phyloP scores from a whole-genome alignment of 805 yeast species.

The Middelhovenomyces tepae region DNA sequence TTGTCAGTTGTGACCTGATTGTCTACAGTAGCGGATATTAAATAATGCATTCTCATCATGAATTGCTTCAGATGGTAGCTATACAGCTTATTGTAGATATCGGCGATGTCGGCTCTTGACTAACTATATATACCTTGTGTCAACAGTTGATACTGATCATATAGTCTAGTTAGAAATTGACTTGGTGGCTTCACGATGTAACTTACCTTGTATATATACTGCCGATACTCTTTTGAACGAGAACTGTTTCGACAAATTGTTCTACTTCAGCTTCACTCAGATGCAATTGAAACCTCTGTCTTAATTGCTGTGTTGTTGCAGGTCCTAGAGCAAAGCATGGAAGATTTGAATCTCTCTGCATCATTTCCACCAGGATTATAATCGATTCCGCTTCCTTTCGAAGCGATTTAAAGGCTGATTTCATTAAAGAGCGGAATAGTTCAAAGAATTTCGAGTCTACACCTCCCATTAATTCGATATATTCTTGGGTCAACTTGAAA shows the following conservation, averaged over 20 bases:
- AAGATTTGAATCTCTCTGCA: slow-evolving; percentile 83
- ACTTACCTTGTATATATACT: slow-evolving; percentile 86
- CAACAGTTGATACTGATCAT: slow-evolving; percentile 88
- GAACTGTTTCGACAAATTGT: slow-evolving; percentile 61
- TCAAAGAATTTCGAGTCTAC: slow-evolving; percentile 49
- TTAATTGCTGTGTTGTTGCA: slow-evolving; percentile 66
- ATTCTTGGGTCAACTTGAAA: slow-evolving; percentile 83
- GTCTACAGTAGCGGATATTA: too few species aligned
- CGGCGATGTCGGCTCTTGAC: too few species aligned
- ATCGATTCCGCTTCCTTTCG: slow-evolving; percentile 68
- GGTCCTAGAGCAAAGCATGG: slow-evolving; percentile 91
- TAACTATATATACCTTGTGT: slow-evolving; percentile 82
- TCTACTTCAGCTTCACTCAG: slow-evolving; percentile 66
- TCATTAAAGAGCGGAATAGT: slow-evolving; percentile 54
- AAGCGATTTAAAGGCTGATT: slow-evolving; percentile 64
- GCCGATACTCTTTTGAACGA: slow-evolving; percentile 76
- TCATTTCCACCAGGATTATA: slow-evolving; percentile 77
- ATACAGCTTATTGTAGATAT: too few species aligned
- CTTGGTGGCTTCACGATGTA: too few species aligned
- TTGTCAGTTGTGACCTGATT: too few species aligned
- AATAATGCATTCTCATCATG: too few species aligned
- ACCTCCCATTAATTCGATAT: slow-evolving; percentile 84
- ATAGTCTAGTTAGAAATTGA: too few species aligned
- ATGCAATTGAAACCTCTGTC: slow-evolving; percentile 70
- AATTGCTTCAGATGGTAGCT: too few species aligned